Conservation (phyloP, 495 filamentous ascomycete genomes). For the Chaetomium cochliodes region DNA sequence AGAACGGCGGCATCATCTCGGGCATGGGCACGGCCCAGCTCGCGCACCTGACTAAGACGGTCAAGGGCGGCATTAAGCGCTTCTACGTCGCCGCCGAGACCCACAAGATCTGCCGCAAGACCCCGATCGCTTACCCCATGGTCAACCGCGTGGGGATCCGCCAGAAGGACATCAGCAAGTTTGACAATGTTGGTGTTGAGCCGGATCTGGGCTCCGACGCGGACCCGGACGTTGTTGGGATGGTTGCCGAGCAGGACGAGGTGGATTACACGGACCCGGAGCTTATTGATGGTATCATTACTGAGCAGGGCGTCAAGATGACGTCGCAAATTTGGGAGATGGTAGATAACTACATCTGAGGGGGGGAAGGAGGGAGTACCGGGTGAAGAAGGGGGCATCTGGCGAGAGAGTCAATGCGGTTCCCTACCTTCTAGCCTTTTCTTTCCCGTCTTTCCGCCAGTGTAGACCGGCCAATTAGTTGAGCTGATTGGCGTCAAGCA, state of each 20-base stretch:
- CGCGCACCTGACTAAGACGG: conserved; percentile 72
- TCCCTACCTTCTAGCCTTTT: background rate
- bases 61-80: conserved; percentile 57
- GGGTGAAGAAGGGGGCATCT: too few relatives aligned
- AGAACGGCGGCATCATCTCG: conserved; percentile 89
- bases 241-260: conserved; percentile 38
- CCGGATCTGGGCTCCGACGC: conserved; percentile 15
- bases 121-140: conserved; percentile 29
- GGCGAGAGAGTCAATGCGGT: background rate
- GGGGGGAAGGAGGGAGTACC: background rate
- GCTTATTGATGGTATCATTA: conserved; percentile 34
- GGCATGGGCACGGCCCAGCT: conserved; percentile 91
- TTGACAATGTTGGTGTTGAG: conserved; percentile 56
- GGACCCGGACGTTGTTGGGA: conserved; percentile 29
- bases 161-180: conserved; percentile 64
- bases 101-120: conserved; percentile 62
- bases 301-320: conserved; percentile 46
- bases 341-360: conserved; percentile 35
- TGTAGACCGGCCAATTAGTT: too few relatives aligned
- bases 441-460: background rate
- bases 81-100: conserved; percentile 93
- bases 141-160: conserved; percentile 49
- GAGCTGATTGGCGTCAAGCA: background rate
- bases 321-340: conserved; percentile 40
- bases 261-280: conserved; percentile 79